These are phyloP conservation scores for Kernera saxatilis DNA, from an alignment of 345 rosid genomes.

Conservation along the genomic window DNA sequence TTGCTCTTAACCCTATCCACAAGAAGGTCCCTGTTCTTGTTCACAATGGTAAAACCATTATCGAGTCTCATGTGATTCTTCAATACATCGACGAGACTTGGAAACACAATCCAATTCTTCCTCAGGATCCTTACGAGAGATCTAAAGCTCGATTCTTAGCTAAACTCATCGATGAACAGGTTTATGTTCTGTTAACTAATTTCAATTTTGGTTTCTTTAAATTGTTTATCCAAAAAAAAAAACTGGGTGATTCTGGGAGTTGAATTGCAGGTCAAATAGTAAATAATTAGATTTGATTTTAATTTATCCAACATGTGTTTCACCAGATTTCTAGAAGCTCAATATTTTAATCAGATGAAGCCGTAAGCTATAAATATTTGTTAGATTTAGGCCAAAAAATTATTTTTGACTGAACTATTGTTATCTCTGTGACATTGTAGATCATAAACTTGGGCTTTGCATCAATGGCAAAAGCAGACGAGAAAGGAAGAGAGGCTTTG, in stretches of 20 bases:
- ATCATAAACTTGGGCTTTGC: not conserved
- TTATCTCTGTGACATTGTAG: not conserved
- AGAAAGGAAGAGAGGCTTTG: conserved; percentile 8
- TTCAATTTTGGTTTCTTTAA: not conserved
- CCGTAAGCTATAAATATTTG: not conserved
- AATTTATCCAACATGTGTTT: not conserved
- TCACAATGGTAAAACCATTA: conserved; percentile 38
- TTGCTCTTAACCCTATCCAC: conserved; percentile 37
- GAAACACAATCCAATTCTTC: conserved; percentile 35
- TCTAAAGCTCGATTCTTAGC: conserved; percentile 41
- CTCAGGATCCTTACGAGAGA: conserved; percentile 38
- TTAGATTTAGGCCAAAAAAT: not conserved
- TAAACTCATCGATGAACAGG: conserved; percentile 36
- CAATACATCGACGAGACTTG: conserved; percentile 51
- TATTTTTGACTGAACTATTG: not conserved
- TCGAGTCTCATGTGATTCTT: conserved; percentile 39
- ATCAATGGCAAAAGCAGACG: conserved; percentile 4
- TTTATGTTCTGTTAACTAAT: not conserved
- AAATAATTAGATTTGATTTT: not conserved
- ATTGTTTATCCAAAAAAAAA: not conserved
- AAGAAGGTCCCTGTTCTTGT: conserved; percentile 46
- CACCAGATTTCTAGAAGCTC: not conserved
- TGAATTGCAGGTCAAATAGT: not conserved
- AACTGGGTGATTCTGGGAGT: not conserved
- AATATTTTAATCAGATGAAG: not conserved